phyloP scores from a whole-genome alignment of 805 yeast species.

The Metschnikowia shivogae region DNA sequence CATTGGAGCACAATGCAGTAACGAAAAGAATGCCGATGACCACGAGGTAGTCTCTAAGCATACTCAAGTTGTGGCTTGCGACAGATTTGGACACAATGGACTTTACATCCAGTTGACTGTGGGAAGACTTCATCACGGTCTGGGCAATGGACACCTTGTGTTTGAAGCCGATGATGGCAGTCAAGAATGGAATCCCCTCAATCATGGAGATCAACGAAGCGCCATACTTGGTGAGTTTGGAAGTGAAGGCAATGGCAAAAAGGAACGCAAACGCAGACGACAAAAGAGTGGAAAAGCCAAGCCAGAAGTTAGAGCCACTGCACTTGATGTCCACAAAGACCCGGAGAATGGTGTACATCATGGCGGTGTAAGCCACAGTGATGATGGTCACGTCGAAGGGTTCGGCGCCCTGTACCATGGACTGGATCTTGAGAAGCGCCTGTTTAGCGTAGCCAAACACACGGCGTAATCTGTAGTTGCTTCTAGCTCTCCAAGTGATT shows the following conservation, averaged over 20 bases:
- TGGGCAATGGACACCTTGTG: conserved; percentile 72
- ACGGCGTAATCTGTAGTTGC: conserved; percentile 51
- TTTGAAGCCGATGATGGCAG: conserved; percentile 88
- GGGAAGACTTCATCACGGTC: conserved; percentile 45
- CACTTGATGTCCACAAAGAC: conserved; percentile 72
- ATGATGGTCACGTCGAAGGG: conserved; percentile 79
- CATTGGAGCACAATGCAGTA: conserved; percentile 61
- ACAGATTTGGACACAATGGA: conserved; percentile 42
- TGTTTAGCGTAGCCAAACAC: conserved; percentile 49
- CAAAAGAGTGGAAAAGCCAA: conserved; percentile 72
- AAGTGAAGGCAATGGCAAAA: conserved; percentile 62
- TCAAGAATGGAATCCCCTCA: conserved; percentile 92
- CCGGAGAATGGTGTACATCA: conserved; percentile 77
- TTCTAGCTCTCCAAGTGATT: conserved; percentile 58
- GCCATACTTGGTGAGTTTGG: conserved; percentile 50
- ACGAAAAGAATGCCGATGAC: conserved; percentile 67
- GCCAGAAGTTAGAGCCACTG: conserved; percentile 83
- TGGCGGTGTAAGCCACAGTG: conserved; percentile 76
- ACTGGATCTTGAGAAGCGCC: conserved; percentile 37
- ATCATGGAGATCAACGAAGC: conserved; percentile 72
- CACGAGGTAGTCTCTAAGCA: conserved; percentile 71
- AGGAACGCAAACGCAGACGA: conserved; percentile 81
- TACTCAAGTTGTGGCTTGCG: conserved; percentile 41
- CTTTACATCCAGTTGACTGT: conserved; percentile 36
- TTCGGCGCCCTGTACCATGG: conserved; percentile 66